A percentile compares a stretch with the other conserved stretches of the same genome.
phyloP scores from a whole-genome alignment of 2,329 filamentous ascomycete species.

The Ophiosphaerella narmari region DNA sequence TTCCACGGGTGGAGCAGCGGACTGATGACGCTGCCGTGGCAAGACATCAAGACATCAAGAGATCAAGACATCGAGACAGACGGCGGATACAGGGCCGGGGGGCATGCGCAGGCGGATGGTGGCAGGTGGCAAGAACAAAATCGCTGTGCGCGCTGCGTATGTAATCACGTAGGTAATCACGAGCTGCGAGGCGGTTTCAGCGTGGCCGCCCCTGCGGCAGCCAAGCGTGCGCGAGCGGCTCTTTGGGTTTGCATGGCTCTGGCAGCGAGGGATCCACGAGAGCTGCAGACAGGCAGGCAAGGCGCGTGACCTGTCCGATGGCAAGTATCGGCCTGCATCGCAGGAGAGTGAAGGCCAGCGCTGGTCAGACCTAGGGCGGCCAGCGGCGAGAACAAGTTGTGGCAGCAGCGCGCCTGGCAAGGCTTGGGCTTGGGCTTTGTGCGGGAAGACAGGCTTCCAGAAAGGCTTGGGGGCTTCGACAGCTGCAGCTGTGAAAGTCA shows the following conservation, averaged over 20 bases:
- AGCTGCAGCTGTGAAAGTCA: neutral
- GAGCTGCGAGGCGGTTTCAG: constrained; percentile 16
- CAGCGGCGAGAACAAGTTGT: too few species aligned
- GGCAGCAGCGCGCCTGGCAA: too few species aligned
- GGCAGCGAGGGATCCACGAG: too few species aligned
- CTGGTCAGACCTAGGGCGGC: too few species aligned
- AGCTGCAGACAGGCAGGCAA: too few species aligned
- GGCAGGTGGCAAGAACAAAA: neutral
- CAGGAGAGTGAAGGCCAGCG: too few species aligned
- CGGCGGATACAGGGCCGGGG: neutral
- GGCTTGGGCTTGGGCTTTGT: constrained; percentile 3
- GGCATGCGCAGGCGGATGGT: too few species aligned
- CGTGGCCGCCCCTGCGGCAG: neutral
- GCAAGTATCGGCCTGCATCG: too few species aligned
- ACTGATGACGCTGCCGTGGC: constrained; percentile 22
- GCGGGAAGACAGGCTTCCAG: constrained; percentile 16
- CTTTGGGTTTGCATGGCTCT: too few species aligned
- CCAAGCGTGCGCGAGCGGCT: neutral
- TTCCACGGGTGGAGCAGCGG: constrained; percentile 7
- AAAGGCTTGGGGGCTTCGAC: constrained; percentile 13
- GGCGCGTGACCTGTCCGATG: too few species aligned
- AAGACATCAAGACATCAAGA: constrained; percentile 1
- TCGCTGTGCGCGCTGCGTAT: constrained; percentile 3
- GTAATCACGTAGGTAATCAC: neutral
- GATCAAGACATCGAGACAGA: neutral